Evolutionary conservation across 2,329 filamentous ascomycete species (phyloP), one percentile per base, ranked within the genome.

Genomic region (Nakataea oryzae): DNA sequence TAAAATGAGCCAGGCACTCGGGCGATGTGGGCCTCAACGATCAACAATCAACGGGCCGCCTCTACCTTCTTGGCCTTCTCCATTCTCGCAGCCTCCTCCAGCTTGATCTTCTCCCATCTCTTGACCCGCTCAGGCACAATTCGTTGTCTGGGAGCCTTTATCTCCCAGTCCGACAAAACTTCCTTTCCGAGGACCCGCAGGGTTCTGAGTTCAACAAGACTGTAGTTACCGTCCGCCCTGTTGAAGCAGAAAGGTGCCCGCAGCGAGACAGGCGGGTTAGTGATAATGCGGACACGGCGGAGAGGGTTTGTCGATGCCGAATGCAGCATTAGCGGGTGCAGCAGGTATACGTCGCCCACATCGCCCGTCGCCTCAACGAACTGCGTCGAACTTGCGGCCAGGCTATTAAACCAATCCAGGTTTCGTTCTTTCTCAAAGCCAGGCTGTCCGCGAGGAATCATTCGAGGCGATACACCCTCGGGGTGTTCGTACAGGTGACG

Each of bases 381-480:
- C 63, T 67, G 76, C 67, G 61, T 75, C 72, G 72, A 79, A 74
- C 67, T 70, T 58, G 65, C 70, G 57, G 70, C 73, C 2, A 80
- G 65, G 26, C 70, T 65, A 50, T 71, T 70, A 70, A 79, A 83
- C 72, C 79, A 86, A 8, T 71, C 69, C 2, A 79, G 68, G 32
- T 77, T 75, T 61, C 74, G 67, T 66, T 79, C 78, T 29, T 73
- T 66, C 27, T 67, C 64, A 66, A 83, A 83, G 2, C 74, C 74
- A 0, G 76, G 74, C 55, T 84, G 75, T 12, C 76, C 77, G 1
- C 85, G 75, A 0, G 84, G 81, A 27, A 77, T 77, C 85, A 89
- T 88, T 34, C 81, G 79, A n/a, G 86, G 86, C 28, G 80, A 83
- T 26, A 89, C 83, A 1, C 87, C 87, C 64, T 84, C 82, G 0